Evolutionary conservation across 1,284 basidiomycete species (phyloP), one percentile per base, ranked within the genome.

Genomic region (Rugiboletus extremiorientalis): DNA sequence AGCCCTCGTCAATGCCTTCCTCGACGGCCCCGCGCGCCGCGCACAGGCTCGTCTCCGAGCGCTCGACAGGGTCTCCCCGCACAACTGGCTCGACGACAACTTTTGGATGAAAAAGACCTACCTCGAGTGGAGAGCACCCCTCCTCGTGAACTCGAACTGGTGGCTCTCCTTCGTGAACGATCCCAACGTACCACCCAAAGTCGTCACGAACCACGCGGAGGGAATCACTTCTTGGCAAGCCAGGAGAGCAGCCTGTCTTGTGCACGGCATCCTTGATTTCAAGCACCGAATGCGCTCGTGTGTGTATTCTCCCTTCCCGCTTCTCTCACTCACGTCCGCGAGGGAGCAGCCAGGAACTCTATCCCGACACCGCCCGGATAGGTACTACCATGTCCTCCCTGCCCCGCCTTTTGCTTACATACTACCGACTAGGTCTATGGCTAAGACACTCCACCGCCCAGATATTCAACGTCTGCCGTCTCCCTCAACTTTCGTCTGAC

Each of bases 31-130:
- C 0, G 70, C 54, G 7, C 52, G 31, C 8, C 60, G 52, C 16
- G 69, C 56, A 23, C 95, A 98, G 73, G 85, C 92, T 55, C 83
- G 96, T 50, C 77, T 99, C 52, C 77, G 87, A 67, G 63, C 92
- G 53, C 83, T 98, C 47, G 94, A 98, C 76, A 85, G 83, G 64
- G 78, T 80, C 4, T 96, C 94, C 10, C 91, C 92, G 0, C 82
- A 90, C 74, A 98, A 97, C 73, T 98, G 96, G 96, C 83, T 99
- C 16, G 86, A 97, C 65, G 96, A 98, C 74, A 94, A 92, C 54
- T 90, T 96, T 67, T 98, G 96, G 96, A 78, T 89, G 56, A 87
- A 90, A 64, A 89, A 91, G 63, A 89, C 93, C 1, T 99, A 98
- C 74, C 86, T 94, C 60, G 91, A 94, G 74, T 94, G 89, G 88